phyloP scores from a whole-genome alignment of 495 filamentous ascomycete species.

The Penicillium cosmopolitanum region DNA sequence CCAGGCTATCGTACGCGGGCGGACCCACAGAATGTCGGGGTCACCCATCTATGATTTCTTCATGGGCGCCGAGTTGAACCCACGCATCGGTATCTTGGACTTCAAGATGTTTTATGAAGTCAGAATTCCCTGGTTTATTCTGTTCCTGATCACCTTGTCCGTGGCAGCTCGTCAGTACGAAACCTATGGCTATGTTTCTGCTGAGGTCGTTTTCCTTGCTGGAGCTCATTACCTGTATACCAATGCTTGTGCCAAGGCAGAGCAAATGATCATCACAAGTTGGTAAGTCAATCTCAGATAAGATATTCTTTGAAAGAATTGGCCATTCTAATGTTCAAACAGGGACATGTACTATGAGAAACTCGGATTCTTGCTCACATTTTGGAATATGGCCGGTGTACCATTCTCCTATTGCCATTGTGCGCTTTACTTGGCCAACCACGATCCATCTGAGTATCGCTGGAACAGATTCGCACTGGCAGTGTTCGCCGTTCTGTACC shows the following conservation, averaged over 20 bases:
- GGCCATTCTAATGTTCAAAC: neutral
- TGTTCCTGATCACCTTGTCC: constrained; percentile 76
- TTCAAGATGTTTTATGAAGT: constrained; percentile 99
- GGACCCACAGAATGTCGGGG: constrained; percentile 90
- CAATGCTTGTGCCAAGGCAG: constrained; percentile 92
- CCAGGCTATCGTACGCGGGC: constrained; percentile 75
- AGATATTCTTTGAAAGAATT: neutral
- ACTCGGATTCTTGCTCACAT: constrained; percentile 99
- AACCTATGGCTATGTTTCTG: constrained; percentile 81
- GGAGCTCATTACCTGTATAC: constrained; percentile 93
- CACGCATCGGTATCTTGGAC: constrained; percentile 76
- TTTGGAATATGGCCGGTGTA: constrained; percentile 98
- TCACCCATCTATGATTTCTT: constrained; percentile 94
- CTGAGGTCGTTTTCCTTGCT: constrained; percentile 79
- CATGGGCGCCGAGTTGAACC: constrained; percentile 97
- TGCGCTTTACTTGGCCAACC: constrained; percentile 86
- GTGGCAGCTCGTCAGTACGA: constrained; percentile 87
- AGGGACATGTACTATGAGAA: constrained; percentile 98
- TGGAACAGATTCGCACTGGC: constrained; percentile 67
- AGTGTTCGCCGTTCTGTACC: constrained; percentile 66
- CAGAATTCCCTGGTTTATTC: constrained; percentile 91
- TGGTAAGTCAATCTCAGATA: constrained; percentile 43
- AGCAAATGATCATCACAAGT: constrained; percentile 88
- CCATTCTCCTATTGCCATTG: constrained; percentile 96
- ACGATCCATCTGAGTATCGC: constrained; percentile 75